phyloP scores from a whole-genome alignment of 2,329 filamentous ascomycete species.

The Herpomyces periplanetae region DNA sequence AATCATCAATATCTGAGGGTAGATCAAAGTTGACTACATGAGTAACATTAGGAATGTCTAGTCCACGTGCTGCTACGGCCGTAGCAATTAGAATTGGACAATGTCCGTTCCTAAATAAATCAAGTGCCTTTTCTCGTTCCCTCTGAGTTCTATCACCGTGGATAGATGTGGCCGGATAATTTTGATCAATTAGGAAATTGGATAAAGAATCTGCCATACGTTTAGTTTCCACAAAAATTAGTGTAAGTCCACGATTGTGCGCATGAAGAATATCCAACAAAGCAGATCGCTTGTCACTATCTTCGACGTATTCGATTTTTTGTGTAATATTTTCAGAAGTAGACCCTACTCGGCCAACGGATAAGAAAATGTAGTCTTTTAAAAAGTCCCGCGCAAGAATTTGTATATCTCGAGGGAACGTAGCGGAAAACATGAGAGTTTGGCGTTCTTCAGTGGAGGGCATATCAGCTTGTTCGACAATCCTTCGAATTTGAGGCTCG shows the following conservation, averaged over 20 bases:
- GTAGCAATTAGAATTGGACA: conserved; percentile 92
- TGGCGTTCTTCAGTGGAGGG: conserved; percentile 42
- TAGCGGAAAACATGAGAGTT: conserved; percentile 98
- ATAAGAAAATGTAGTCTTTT: conserved; percentile 96
- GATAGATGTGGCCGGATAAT: conserved; percentile 88
- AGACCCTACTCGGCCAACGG: conserved; percentile 85
- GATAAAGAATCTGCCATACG: conserved; percentile 93
- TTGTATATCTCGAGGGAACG: conserved; percentile 94
- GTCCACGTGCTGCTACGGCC: conserved; percentile 45
- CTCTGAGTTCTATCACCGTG: conserved; percentile 95
- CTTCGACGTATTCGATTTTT: conserved; percentile 91
- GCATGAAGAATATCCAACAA: conserved; percentile 90
- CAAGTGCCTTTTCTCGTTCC: conserved; percentile 83
- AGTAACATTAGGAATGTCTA: conserved; percentile 81
- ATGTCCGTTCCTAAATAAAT: conserved; percentile 82
- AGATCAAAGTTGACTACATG: conserved; percentile 98
- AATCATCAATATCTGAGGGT: conserved; percentile 94
- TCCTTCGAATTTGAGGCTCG: conserved; percentile 93
- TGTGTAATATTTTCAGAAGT: conserved; percentile 99
- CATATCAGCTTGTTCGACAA: conserved; percentile 96
- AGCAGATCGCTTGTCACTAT: conserved; percentile 84
- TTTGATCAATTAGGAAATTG: conserved; percentile 94
- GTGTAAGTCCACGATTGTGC: conserved; percentile 46
- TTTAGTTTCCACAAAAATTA: conserved; percentile 98
- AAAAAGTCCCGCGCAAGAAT: conserved; percentile 95